phyloP scores from a whole-genome alignment of 176 grass and related monocot genomes.

The Carex cristatella region DNA sequence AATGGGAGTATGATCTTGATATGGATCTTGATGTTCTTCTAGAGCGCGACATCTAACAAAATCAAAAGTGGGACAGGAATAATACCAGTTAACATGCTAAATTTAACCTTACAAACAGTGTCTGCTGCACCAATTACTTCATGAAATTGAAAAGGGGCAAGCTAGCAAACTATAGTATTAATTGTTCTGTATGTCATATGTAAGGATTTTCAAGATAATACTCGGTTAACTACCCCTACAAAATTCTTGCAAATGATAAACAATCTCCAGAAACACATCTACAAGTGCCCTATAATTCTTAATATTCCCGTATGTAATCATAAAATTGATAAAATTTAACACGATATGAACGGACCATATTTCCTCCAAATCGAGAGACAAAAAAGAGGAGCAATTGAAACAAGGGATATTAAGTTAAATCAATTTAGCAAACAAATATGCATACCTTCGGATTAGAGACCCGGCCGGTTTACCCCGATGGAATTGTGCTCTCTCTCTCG shows the following conservation, averaged over 20 bases:
- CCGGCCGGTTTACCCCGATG: neutral
- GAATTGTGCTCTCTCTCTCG: neutral
- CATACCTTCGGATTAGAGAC: neutral
- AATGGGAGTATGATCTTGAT: neutral
- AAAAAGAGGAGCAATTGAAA: neutral
- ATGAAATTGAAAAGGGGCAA: neutral
- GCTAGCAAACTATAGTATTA: neutral
- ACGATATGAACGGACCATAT: neutral
- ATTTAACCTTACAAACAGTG: neutral
- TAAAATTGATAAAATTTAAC: neutral
- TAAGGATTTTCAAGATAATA: neutral
- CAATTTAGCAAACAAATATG: neutral
- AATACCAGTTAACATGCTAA: neutral
- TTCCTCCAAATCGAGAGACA: neutral
- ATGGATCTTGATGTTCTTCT: neutral
- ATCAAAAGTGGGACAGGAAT: neutral
- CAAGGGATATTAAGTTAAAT: neutral
- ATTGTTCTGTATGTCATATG: neutral
- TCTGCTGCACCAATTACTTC: neutral
- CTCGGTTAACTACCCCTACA: neutral
- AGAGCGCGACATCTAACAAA: neutral
- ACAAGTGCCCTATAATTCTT: neutral
- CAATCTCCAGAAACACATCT: neutral
- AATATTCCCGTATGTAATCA: neutral
- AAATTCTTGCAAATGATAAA: neutral